Conservation (phyloP, 75 land plant species). For the Azolla pinnata region DNA sequence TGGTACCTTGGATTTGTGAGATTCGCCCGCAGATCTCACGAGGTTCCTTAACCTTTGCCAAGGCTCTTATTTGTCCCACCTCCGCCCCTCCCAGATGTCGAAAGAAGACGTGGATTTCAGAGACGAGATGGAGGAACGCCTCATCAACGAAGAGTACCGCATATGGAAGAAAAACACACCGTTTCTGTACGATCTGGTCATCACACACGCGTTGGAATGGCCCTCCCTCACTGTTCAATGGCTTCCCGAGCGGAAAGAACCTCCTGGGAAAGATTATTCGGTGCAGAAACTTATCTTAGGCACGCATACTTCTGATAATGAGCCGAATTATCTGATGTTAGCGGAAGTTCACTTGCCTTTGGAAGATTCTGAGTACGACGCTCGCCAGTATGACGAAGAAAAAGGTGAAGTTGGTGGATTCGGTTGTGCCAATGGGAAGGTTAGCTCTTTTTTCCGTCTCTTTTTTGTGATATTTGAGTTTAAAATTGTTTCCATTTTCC, state of each 20-base stretch:
- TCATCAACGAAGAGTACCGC: conserved; percentile 92
- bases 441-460: conserved; percentile 4
- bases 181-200: conserved; percentile 77
- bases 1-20: too few species aligned
- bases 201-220: conserved; percentile 92
- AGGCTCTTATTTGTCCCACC: too few species aligned
- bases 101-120: conserved; percentile 81
- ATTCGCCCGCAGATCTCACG: too few species aligned
- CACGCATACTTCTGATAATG: conserved; percentile 85
- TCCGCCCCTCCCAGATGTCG: too few species aligned
- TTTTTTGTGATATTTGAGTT: not conserved
- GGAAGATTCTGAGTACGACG: conserved; percentile 74
- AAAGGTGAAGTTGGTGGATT: conserved; percentile 73
- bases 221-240: conserved; percentile 91
- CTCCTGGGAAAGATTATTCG: conserved; percentile 68
- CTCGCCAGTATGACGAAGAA: conserved; percentile 74
- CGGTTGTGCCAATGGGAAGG: conserved; percentile 78
- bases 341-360: conserved; percentile 90
- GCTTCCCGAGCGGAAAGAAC: conserved; percentile 71
- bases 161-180: conserved; percentile 98
- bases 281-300: conserved; percentile 79
- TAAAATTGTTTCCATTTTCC: not conserved
- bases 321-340: conserved; percentile 83
- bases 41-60: too few species aligned
- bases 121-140: conserved; percentile 79